Evolutionary conservation across 2,329 filamentous ascomycete genomes (phyloP), one percentile per base, ranked within the genome.

Genomic region (Gliomastix tumulicola): DNA sequence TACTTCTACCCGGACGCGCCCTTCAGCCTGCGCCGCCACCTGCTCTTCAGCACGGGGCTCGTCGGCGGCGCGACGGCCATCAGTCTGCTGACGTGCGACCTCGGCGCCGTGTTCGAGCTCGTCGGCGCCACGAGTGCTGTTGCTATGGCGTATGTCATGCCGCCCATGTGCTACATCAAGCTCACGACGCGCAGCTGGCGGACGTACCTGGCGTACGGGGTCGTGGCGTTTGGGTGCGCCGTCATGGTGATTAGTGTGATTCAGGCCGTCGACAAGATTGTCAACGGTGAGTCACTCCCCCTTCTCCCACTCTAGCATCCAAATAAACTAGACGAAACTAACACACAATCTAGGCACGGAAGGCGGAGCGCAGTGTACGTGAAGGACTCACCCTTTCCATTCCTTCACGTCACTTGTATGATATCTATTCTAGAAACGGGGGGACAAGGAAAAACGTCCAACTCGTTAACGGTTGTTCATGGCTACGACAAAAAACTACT

Each of bases 41-140:
- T 98, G 32, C 76, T 94, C 41, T 84, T 97, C 57, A 94, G 84
- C 46, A 88, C 88, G 1, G 69, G 78, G 5, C 71, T 97, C 19
- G 86, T 97, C n/a, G 68, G 87, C 5, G 69, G 75, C 18, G 85
- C 90, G 36, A 84, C 92, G 75, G 65, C 66, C 7, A 57, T 97
- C 37, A 84, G 84, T 42, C 69, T 98, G 38, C 56, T 94, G 42
- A 97, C 89, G 1, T 97, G 92, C 62, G 92, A 98, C 56, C 70
- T 98, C 4, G 92, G 92, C 36, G 78, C 86, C 31, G 90, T 98
- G 2, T 96, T 98, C 54, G 92, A 98, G 65, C 70, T 98, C 15
- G 92, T 98, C 40, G 92, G 92, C 43, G 88, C 92, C 7, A 98
- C 92, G 23, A 94, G 86, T 55, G 92, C 92, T 4, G 92, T 89